Evolutionary conservation across 1,284 basidiomycete species (phyloP), one percentile per base, ranked within the genome.

Genomic region (Fomitiporia mediterranea): DNA sequence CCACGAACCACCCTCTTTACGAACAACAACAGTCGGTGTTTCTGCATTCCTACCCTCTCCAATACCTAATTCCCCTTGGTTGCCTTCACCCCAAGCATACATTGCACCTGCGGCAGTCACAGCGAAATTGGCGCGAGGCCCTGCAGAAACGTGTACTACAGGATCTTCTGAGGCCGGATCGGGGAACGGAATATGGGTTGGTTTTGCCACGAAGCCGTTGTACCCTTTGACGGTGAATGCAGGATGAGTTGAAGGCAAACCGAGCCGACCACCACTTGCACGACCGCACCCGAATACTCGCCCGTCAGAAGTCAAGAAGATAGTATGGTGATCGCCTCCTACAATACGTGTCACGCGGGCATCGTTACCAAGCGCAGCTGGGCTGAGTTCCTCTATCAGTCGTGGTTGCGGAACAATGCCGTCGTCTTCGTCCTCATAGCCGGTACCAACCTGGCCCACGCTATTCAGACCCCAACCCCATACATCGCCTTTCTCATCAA

Each of bases 401-500:
- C 79, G 81, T 1, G 95, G 94, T 1, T 81, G 73, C 47, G 81
- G 78, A 43, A 97, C 78, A 59, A 86, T 77, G 25, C 69, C 67
- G 57, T 77, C 73, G 56, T 76, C 75, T 19, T 75, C 76, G 28
- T 75, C 75, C 17, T 77, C 70, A 34, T 71, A 66, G 21, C 76
- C 77, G 6, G 83, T 75, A 34, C 87, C 89, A 0, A 80, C 81
- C 69, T 91, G 88, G 28, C 81, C 78, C 69, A 81, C 81, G 38
- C 79, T 86, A 71, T 98, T 97, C 59, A 95, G 75, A 23, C 94
- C 94, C 94, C 94, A 98, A 2, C 84, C 91, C 80, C 84, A 96
- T 2, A 94, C 89, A 49, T 81, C 80, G 37, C 93, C 94, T 21
- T 78, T 74, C 60, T 86, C 80, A 68, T 94, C 87, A 60, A 97